A percentile compares a stretch with the other conserved stretches of the same genome.
Conservation (phyloP, 2,329 filamentous ascomycete genomes). For the Penicillium sp. region DNA sequence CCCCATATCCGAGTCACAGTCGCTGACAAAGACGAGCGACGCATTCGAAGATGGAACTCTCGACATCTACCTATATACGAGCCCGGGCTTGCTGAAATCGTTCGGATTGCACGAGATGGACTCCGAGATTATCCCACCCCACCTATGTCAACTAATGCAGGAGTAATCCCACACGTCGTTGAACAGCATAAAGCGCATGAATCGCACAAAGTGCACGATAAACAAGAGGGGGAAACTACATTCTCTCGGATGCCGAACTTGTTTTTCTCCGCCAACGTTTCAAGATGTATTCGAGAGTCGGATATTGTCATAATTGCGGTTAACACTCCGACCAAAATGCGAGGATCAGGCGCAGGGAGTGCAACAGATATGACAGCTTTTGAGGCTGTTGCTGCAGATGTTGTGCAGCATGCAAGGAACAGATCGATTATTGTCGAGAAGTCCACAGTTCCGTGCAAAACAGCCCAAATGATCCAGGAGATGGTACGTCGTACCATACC, state of each 20-base stretch:
- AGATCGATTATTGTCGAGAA: conserved; percentile 78
- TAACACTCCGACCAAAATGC: conserved; percentile 74
- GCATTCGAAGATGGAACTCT: conserved; percentile 30
- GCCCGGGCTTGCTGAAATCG: conserved; percentile 24
- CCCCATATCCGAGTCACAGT: conserved; percentile 28
- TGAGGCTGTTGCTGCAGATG: conserved; percentile 65
- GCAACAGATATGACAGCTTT: conserved; percentile 71
- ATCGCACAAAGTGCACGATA: background rate
- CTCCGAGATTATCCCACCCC: too few species aligned
- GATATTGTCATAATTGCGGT: conserved; percentile 74
- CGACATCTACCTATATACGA: conserved; percentile 27
- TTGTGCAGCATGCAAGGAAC: conserved; percentile 63
- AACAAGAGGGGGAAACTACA: background rate
- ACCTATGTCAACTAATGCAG: background rate
- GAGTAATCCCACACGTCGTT: background rate
- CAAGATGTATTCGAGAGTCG: conserved; percentile 61
- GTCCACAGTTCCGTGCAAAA: conserved; percentile 73
- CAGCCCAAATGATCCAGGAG: conserved; percentile 66
- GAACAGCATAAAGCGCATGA: background rate
- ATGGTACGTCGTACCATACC: conserved; percentile 53
- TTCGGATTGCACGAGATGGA: conserved; percentile 14
- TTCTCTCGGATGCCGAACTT: conserved; percentile 55
- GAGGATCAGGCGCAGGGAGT: conserved; percentile 65
- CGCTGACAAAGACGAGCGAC: conserved; percentile 23
- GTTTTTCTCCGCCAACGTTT: conserved; percentile 68